Evolutionary conservation across 495 filamentous ascomycete species (phyloP).

Genomic region (Chaetomidium leptoderma): DNA sequence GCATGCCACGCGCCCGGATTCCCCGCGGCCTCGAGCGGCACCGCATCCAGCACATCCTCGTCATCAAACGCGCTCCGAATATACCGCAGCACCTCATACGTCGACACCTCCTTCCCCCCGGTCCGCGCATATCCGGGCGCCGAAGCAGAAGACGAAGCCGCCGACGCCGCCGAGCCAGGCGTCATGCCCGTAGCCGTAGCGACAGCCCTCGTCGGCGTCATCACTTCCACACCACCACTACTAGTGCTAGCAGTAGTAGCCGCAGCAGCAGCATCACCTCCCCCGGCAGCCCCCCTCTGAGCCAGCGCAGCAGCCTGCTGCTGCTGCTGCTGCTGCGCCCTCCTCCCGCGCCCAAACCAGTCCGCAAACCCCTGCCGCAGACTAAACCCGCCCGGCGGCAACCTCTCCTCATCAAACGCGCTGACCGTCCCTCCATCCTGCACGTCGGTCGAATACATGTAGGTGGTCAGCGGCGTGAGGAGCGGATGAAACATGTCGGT

Average conservation of each 20-base stretch:
- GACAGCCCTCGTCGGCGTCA: slow-evolving; percentile 16
- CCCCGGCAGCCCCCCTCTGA: background rate
- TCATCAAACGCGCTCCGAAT: slow-evolving; percentile 78
- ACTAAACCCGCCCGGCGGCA: slow-evolving; percentile 84
- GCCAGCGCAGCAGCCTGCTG: background rate
- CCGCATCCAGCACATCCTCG: slow-evolving; percentile 65
- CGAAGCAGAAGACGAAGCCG: slow-evolving; percentile 5
- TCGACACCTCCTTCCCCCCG: slow-evolving; percentile 37
- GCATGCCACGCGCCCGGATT: slow-evolving; percentile 89
- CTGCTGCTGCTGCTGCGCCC: slow-evolving; percentile 29
- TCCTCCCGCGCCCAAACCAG: slow-evolving; percentile 63
- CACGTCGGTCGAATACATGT: slow-evolving; percentile 77
- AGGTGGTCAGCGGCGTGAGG: slow-evolving; percentile 82
- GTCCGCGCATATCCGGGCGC: slow-evolving; percentile 15
- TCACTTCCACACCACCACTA: background rate
- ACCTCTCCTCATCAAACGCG: slow-evolving; percentile 71
- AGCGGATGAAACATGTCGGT: slow-evolving; percentile 95
- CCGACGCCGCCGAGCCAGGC: slow-evolving; percentile 31
- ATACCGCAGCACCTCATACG: slow-evolving; percentile 68
- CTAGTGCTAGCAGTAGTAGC: background rate
- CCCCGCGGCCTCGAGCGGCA: slow-evolving; percentile 76
- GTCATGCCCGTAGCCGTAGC: slow-evolving; percentile 26
- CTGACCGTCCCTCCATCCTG: slow-evolving; percentile 68
- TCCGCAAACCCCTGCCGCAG: slow-evolving; percentile 82
- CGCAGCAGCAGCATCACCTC: slow-evolving; percentile 1